Percentiles rank a stretch among this genome's conserved stretches.
Evolutionary conservation across 768 basidiomycete genomes (phyloP).

Genomic region (Pseudohyphozyma bogoriensis): DNA sequence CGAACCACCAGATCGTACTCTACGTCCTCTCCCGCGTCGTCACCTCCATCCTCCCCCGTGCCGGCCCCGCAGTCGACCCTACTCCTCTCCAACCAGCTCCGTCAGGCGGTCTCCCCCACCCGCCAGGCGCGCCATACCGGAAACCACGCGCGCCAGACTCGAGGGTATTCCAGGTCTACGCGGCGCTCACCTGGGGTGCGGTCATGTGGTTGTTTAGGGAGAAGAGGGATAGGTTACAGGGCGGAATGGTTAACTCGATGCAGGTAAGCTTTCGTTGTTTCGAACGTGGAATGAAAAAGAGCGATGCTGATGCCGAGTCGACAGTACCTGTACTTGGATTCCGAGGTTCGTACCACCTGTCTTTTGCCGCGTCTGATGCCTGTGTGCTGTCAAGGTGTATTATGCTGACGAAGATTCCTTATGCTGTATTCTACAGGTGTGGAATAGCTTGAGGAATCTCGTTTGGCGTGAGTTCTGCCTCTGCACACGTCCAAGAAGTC

Average conservation of each 20-base stretch:
- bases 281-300: background rate
- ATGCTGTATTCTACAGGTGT: background rate
- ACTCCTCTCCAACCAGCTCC: constrained; percentile 36
- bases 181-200: constrained; percentile 82
- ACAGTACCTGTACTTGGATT: constrained; percentile 80
- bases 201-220: constrained; percentile 95
- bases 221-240: constrained; percentile 79
- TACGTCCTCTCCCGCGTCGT: constrained; percentile 89
- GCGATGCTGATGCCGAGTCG: background rate
- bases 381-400: background rate
- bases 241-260: constrained; percentile 95
- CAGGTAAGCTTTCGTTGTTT: constrained; percentile 36
- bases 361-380: constrained; percentile 34
- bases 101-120: constrained; percentile 29
- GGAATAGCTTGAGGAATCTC: constrained; percentile 3
- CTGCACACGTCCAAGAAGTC: no score
- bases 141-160: constrained; percentile 71
- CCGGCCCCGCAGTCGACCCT: constrained; percentile 44
- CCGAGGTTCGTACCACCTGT: constrained; percentile 70
- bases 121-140: constrained; percentile 37
- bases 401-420: background rate
- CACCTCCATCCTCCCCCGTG: constrained; percentile 80
- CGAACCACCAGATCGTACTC: constrained; percentile 67
- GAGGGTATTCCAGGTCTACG: constrained; percentile 72
- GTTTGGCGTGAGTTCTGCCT: constrained; percentile 18